Conservation (phyloP, 352 stramenopile genomes). For the Phytopythium litorale region DNA sequence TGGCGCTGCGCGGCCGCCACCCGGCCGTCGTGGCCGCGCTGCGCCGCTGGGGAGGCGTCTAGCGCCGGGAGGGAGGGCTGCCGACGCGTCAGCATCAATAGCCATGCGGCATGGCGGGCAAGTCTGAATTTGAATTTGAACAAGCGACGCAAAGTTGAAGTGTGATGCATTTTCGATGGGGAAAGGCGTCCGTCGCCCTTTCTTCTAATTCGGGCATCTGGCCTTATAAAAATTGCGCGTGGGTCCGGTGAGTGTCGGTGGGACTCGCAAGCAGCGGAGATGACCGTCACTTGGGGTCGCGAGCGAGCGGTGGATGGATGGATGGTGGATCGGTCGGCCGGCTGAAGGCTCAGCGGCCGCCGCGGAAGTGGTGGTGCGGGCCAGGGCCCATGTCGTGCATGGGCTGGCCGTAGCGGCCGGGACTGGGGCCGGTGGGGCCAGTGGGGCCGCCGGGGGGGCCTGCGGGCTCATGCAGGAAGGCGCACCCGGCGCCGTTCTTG, state of each 20-base stretch:
- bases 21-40: not conserved
- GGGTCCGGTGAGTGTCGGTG: not conserved
- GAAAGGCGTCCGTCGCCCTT: not conserved
- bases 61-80: not conserved
- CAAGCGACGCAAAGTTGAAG: too few relatives aligned
- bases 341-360: constrained; percentile 33
- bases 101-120: too few relatives aligned
- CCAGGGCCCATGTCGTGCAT: constrained; percentile 28
- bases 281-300: not conserved
- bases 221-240: constrained; percentile 1
- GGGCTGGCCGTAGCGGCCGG: constrained; percentile 38
- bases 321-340: not conserved
- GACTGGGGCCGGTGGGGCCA: not conserved
- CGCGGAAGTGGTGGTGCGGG: constrained; percentile 39
- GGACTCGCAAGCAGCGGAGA: not conserved
- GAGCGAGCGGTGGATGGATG: too few relatives aligned
- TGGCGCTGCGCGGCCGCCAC: constrained; percentile 13
- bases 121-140: too few relatives aligned
- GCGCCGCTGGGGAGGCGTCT: not conserved
- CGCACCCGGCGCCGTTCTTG: constrained; percentile 66
- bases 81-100: not conserved
- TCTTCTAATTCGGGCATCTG: not conserved
- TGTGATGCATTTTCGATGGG: too few relatives aligned
- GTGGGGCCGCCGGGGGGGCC: not conserved
- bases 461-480: constrained; percentile 58